A percentile compares a stretch with the other conserved stretches of the same genome.
These are phyloP conservation scores for Amanita rimosa DNA, from an alignment of 768 basidiomycete species.

Conservation along the genomic window DNA sequence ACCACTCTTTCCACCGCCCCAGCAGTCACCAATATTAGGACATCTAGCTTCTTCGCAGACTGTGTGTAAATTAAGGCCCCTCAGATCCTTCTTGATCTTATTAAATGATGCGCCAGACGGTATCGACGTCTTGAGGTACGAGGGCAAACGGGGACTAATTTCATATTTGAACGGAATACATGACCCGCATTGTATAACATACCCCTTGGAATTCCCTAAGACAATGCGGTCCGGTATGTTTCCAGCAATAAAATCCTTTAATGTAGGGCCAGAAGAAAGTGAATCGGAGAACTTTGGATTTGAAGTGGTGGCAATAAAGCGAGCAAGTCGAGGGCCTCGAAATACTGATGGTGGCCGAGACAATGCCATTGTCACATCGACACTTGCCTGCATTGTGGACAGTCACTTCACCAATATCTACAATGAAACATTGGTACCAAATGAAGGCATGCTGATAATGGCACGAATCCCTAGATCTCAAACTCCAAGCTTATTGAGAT, in stretches of 20 bases:
- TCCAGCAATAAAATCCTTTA: constrained; percentile 76
- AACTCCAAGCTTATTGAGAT: too few species aligned
- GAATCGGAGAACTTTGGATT: constrained; percentile 33
- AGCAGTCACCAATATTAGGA: constrained; percentile 99
- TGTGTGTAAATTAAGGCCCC: constrained; percentile 86
- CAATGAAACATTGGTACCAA: too few species aligned
- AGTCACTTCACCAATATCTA: too few species aligned
- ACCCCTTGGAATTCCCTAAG: constrained; percentile 65
- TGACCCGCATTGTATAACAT: constrained; percentile 12
- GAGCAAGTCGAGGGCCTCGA: constrained; percentile 5
- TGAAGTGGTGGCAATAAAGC: constrained; percentile 19
- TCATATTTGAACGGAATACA: not conserved
- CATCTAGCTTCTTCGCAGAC: constrained; percentile 99
- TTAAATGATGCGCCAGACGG: constrained; percentile 83
- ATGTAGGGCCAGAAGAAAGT: constrained; percentile 55
- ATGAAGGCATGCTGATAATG: too few species aligned
- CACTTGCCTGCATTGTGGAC: too few species aligned
- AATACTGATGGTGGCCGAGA: too few species aligned
- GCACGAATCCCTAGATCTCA: too few species aligned
- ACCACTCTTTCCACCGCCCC: constrained; percentile 74
- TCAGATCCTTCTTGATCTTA: constrained; percentile 90
- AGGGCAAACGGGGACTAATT: constrained; percentile 72
- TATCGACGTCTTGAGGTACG: constrained; percentile 83
- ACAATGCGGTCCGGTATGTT: constrained; percentile 47
- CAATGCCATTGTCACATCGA: not conserved